phyloP scores from a whole-genome alignment of 108 stramenopile genomes.

The Parietichytrium sp. region DNA sequence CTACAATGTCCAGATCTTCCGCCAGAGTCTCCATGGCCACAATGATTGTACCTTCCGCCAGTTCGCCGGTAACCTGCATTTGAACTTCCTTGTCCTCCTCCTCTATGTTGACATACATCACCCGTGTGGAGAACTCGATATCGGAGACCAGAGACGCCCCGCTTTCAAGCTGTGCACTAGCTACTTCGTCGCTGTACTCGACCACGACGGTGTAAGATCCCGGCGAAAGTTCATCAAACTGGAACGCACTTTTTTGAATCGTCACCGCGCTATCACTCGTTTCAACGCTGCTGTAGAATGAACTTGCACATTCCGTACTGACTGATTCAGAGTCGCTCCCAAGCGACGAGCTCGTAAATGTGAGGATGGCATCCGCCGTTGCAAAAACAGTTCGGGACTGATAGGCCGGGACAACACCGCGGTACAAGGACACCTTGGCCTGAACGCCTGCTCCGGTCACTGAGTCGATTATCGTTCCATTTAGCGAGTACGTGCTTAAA shows the following conservation, averaged over 20 bases:
- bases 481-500: neutral
- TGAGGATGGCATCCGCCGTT: neutral
- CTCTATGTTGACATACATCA: no score
- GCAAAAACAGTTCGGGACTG: neutral
- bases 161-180: neutral
- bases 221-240: neutral
- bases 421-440: neutral
- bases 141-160: neutral
- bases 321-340: neutral
- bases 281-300: neutral
- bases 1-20: neutral
- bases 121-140: no score
- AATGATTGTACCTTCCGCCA: neutral
- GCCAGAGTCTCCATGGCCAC: neutral
- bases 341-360: neutral
- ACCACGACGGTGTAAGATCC: constrained; percentile 1
- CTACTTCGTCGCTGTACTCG: neutral
- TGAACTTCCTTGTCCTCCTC: neutral
- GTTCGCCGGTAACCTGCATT: neutral
- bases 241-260: neutral
- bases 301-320: neutral
- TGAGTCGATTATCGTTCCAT: neutral
- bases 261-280: neutral
- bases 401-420: neutral
- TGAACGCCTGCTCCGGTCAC: neutral